phyloP scores from a whole-genome alignment of 768 basidiomycete species.

The Amylocystis lapponica region DNA sequence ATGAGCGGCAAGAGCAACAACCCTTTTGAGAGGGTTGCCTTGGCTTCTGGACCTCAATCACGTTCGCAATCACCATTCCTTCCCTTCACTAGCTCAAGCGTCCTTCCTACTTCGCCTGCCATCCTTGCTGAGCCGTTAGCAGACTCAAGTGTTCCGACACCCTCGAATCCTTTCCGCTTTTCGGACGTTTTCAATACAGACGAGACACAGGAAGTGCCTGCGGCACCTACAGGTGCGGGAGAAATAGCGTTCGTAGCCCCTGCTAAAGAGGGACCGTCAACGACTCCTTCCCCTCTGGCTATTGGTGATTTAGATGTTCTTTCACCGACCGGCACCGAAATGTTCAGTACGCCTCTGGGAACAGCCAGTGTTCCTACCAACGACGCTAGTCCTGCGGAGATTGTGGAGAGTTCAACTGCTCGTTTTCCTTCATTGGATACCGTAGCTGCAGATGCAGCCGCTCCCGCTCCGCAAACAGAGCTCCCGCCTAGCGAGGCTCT shows the following conservation, averaged over 20 bases:
- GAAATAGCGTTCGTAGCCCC: neutral
- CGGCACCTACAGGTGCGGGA: slow-evolving; percentile 2
- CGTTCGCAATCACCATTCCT: slow-evolving; percentile 60
- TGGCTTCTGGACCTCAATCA: slow-evolving; percentile 33
- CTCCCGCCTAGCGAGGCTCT: slow-evolving; percentile 2
- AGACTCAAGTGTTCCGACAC: slow-evolving; percentile 2
- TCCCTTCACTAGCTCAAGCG: slow-evolving; percentile 37
- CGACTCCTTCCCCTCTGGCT: too few relatives aligned
- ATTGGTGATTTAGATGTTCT: too few relatives aligned
- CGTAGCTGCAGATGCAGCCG: too few relatives aligned
- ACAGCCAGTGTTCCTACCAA: slow-evolving; percentile 23
- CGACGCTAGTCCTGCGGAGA: too few relatives aligned
- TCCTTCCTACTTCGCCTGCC: slow-evolving; percentile 32
- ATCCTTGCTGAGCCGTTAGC: slow-evolving; percentile 21
- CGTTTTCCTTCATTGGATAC: too few relatives aligned
- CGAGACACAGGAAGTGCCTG: slow-evolving; percentile 5
- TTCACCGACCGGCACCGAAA: slow-evolving; percentile 22
- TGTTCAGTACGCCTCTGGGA: slow-evolving; percentile 56
- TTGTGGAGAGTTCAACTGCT: too few relatives aligned
- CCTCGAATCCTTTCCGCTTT: slow-evolving; percentile 52
- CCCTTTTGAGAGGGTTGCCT: slow-evolving; percentile 75
- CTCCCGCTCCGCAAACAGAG: too few relatives aligned
- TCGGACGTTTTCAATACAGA: slow-evolving; percentile 21
- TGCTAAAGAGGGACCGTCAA: too few relatives aligned
- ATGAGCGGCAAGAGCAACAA: slow-evolving; percentile 73